Percentiles rank a stretch among this genome's conserved stretches.
Conservation (phyloP, 129 eudicot genomes). For the Centella asiatica region DNA sequence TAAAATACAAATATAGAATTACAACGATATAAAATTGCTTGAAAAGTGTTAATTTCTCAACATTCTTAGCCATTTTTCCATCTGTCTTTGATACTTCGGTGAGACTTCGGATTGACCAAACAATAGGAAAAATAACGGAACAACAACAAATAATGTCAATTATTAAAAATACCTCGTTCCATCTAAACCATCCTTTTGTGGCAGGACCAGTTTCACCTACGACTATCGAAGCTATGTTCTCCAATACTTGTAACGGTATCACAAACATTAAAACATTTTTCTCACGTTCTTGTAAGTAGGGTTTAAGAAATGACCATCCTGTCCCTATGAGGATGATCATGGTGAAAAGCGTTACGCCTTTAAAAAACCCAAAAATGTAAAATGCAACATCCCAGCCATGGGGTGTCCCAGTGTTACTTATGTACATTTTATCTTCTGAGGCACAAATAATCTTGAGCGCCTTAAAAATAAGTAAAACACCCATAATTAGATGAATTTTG, state of each 20-base stretch:
- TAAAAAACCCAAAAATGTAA: conserved; percentile 27
- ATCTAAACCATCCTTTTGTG: conserved; percentile 18
- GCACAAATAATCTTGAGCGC: conserved; percentile 38
- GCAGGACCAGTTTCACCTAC: conserved; percentile 37
- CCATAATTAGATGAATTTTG: conserved; percentile 35
- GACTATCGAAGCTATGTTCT: conserved; percentile 22
- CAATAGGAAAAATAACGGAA: conserved; percentile 27
- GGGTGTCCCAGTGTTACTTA: conserved; percentile 31
- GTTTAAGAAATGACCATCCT: conserved; percentile 51
- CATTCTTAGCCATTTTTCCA: conserved; percentile 27
- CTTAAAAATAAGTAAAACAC: conserved; percentile 21
- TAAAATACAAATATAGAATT: conserved; percentile 29
- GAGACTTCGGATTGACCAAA: conserved; percentile 30
- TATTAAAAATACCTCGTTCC: conserved; percentile 29
- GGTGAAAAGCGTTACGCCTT: conserved; percentile 36
- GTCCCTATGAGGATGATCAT: conserved; percentile 39
- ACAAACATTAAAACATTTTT: conserved; percentile 36
- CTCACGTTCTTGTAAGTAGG: conserved; percentile 33
- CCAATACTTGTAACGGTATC: conserved; percentile 37
- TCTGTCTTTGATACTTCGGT: conserved; percentile 25
- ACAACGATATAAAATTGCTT: conserved; percentile 36
- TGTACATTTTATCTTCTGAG: conserved; percentile 31
- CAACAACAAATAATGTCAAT: conserved; percentile 34
- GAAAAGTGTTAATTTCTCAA: conserved; percentile 27
- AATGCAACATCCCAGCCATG: conserved; percentile 49